Conservation (phyloP, 176 grass and related monocot species). For the Ananas comosus region DNA sequence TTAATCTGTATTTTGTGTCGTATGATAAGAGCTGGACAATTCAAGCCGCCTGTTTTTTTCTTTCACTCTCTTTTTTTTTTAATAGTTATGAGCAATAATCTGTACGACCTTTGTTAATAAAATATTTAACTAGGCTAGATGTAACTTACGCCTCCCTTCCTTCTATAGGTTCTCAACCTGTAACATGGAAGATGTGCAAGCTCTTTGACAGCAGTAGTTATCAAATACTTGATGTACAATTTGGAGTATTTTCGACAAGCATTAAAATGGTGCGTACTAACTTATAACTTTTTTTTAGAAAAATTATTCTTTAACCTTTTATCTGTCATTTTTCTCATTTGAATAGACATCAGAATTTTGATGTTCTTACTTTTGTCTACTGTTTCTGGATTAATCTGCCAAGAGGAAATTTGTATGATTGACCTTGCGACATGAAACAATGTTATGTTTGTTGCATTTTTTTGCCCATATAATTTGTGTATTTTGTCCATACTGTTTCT, state of each 20-base stretch:
- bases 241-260: conserved; percentile 46
- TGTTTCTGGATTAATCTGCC: neutral
- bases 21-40: no score
- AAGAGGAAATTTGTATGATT: no score
- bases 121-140: neutral
- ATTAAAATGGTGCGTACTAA: conserved; percentile 70
- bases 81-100: neutral
- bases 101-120: neutral
- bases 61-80: neutral
- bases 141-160: conserved; percentile 9
- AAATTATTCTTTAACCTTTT: neutral
- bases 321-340: no score
- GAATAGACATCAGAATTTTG: no score
- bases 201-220: conserved; percentile 53
- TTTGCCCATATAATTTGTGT: neutral
- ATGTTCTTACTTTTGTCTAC: no score
- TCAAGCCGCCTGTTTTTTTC: neutral
- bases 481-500: neutral
- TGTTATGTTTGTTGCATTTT: neutral
- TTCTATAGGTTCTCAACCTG: conserved; percentile 55
- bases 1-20: no score
- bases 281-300: neutral
- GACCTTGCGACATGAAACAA: no score
- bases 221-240: conserved; percentile 58
- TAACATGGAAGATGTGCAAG: conserved; percentile 65